Conservation (phyloP, 805 yeast genomes). For the Kodamaea jinghongensis region DNA sequence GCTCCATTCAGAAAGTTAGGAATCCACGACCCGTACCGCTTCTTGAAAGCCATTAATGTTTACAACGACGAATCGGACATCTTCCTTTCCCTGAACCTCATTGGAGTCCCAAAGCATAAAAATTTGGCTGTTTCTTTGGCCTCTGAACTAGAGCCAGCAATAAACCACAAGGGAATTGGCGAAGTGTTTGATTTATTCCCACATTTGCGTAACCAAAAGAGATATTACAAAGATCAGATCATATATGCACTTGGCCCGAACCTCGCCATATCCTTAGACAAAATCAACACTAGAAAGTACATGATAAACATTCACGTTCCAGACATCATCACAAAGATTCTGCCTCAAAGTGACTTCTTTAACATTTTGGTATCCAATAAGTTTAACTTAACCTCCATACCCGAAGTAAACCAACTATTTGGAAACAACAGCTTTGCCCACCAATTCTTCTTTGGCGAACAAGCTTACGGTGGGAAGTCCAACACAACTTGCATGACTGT, state of each 20-base stretch:
- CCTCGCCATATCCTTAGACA: conserved; percentile 37
- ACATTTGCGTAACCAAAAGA: conserved; percentile 26
- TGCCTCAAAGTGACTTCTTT: conserved; percentile 27
- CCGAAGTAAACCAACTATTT: conserved; percentile 13
- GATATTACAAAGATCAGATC: conserved; percentile 26
- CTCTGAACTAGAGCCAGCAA: conserved; percentile 16
- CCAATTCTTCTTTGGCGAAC: conserved; percentile 13
- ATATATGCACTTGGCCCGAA: conserved; percentile 26
- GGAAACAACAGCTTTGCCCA: conserved; percentile 12
- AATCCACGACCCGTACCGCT: conserved; percentile 3
- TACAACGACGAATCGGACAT: conserved; percentile 28
- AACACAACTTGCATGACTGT: conserved; percentile 33
- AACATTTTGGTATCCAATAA: conserved; percentile 5
- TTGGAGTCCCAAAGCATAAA: conserved; percentile 18
- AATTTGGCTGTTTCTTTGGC: conserved; percentile 19
- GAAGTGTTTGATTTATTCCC: conserved; percentile 25
- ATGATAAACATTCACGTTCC: conserved; percentile 41
- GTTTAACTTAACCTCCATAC: not conserved
- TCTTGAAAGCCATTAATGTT: conserved; percentile 20
- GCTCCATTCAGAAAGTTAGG: not conserved
- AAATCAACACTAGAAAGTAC: conserved; percentile 34
- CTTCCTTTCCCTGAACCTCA: conserved; percentile 24
- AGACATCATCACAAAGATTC: conserved; percentile 34
- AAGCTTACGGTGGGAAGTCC: not conserved
- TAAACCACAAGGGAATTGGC: not conserved